Evolutionary conservation across 2,329 filamentous ascomycete species (phyloP).

Genomic region (Akanthomyces lecanii): DNA sequence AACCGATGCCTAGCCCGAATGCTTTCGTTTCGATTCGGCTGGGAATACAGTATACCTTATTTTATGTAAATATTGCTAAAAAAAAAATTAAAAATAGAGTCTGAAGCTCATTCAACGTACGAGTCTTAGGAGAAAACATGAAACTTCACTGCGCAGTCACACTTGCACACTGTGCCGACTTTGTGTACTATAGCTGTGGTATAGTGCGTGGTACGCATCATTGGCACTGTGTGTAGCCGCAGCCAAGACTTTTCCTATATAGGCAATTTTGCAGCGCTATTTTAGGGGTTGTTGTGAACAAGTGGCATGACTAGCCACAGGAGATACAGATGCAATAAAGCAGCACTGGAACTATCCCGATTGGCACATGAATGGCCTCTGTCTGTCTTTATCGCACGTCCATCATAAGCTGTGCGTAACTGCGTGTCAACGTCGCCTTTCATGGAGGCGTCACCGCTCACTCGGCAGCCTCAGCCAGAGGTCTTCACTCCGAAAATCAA

Average conservation of each 20-base stretch:
- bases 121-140: no score
- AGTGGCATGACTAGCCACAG: background rate
- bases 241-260: background rate
- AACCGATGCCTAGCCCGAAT: no score
- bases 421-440: constrained; percentile 5
- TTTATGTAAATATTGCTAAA: no score
- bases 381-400: background rate
- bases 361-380: background rate
- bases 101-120: no score
- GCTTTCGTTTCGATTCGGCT: no score
- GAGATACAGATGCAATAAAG: background rate
- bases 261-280: background rate
- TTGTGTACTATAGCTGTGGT: no score
- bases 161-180: no score
- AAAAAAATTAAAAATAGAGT: no score
- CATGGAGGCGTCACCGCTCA: constrained; percentile 91
- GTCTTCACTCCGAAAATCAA: constrained; percentile 93
- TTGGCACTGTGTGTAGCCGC: background rate
- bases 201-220: no score
- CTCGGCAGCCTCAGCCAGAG: constrained; percentile 84
- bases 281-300: background rate
- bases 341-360: constrained; percentile 1
- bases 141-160: no score
- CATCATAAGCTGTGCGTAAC: background rate
- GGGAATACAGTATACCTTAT: no score